Conservation (phyloP, 2,329 filamentous ascomycete species). For the Sporothrix inflata region DNA sequence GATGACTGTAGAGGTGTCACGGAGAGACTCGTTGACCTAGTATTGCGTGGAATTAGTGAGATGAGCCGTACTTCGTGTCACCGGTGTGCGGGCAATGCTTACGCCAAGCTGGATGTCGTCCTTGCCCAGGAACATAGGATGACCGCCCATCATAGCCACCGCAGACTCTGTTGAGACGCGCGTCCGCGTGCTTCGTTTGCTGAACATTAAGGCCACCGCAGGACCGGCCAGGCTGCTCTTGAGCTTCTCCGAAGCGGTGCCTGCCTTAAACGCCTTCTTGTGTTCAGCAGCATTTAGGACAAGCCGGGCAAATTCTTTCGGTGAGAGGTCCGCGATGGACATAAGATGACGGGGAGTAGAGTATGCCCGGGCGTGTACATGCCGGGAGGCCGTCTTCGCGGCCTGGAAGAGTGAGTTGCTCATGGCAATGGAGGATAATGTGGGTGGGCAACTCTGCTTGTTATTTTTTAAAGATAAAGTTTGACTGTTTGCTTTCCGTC, state of each 20-base stretch:
- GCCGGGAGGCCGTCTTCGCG: constrained; percentile 36
- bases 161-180: constrained; percentile 92
- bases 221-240: constrained; percentile 68
- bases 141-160: constrained; percentile 82
- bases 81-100: constrained; percentile 37
- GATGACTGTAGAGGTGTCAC: constrained; percentile 88
- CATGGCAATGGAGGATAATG: constrained; percentile 24
- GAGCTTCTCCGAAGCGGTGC: constrained; percentile 58
- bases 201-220: constrained; percentile 95
- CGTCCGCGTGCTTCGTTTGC: constrained; percentile 91
- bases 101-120: constrained; percentile 96
- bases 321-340: constrained; percentile 83
- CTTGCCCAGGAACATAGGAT: constrained; percentile 95
- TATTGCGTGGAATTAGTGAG: not conserved
- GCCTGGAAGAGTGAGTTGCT: constrained; percentile 36
- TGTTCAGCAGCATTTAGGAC: constrained; percentile 79
- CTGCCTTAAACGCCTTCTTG: constrained; percentile 74
- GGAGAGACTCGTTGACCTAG: constrained; percentile 88
- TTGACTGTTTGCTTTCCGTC: not conserved
- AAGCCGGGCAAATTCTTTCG: constrained; percentile 77
- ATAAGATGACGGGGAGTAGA: constrained; percentile 79
- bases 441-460: not conserved
- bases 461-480: too few species aligned
- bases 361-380: constrained; percentile 50
- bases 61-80: not conserved